Evolutionary conservation across 1,284 basidiomycete species (phyloP), one percentile per base, ranked within the genome.

Genomic region (Cutaneotrichosporon cutaneum): DNA sequence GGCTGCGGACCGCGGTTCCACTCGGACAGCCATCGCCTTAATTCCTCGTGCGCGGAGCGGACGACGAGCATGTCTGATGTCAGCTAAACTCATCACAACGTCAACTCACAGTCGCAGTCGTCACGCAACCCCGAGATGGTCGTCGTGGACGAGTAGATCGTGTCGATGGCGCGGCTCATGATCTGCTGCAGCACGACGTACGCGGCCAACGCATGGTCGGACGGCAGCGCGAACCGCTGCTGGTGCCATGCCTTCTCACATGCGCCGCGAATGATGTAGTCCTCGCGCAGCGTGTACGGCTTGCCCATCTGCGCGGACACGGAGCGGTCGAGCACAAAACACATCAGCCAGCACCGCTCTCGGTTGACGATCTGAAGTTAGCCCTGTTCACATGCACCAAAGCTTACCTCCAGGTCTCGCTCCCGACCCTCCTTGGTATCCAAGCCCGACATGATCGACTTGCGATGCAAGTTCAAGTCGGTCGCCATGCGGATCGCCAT

Each of bases 391-490:
- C 3, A 27, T 9, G 9, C 16, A 6, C 44, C 27, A 6, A 30
- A 30, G 54, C 72, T 66, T 58, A 76, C 74, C 63, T 81, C 77
- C 0, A 78, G 63, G 65, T 81, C 78, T 10, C 78, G 60, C 30
- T 76, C 72, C 24, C 71, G 68, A 2, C 76, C 89, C 72, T 92
- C 91, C 18, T 87, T 82, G 0, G 88, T 87, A 66, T 90, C 87
- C n/a, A 85, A 82, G 60, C 85, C 86, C 3, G 82, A 81, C 32
- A 86, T 82, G 4, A 87, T 82, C 4, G 89, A 90, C 76, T 96
- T 94, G 62, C 95, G 87, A 76, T 97, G 94, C 56, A 99, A 80
- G 76, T 98, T 98, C 54, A 99, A 82, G 78, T 99, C 95, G 18
- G 91, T 95, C 5, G 90, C 95, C 90, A 97, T 94, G 62, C 94